Percentiles rank a stretch among this genome's conserved stretches.
Evolutionary conservation across 2,329 filamentous ascomycete species (phyloP).

Genomic region (Colletotrichum kahawae): DNA sequence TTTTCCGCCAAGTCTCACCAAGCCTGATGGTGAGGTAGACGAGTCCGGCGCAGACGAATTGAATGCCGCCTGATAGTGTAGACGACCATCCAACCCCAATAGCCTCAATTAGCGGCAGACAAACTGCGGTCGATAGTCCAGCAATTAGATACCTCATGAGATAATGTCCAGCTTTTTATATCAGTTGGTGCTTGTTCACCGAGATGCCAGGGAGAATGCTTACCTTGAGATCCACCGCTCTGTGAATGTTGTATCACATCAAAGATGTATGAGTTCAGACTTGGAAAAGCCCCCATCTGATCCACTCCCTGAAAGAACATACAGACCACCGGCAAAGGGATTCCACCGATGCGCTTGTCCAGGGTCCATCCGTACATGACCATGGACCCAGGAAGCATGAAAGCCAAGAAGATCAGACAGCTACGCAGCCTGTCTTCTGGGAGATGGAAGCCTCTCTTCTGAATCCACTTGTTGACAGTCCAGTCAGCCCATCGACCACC

Average conservation of each 20-base stretch:
- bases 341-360: constrained; percentile 54
- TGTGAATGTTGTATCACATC: constrained; percentile 71
- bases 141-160: constrained; percentile 78
- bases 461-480: constrained; percentile 68
- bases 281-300: constrained; percentile 78
- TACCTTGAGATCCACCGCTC: background rate
- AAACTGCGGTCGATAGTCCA: constrained; percentile 71
- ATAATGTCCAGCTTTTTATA: constrained; percentile 79
- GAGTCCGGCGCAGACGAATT: background rate
- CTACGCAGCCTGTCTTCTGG: constrained; percentile 72
- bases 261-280: constrained; percentile 80
- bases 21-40: background rate
- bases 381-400: constrained; percentile 66
- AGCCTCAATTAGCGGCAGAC: constrained; percentile 71
- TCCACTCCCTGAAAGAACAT: constrained; percentile 79
- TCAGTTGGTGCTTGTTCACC: constrained; percentile 64
- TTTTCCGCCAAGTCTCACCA: background rate
- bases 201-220: background rate
- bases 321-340: constrained; percentile 69
- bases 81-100: constrained; percentile 85
- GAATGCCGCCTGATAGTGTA: constrained; percentile 56
- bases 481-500: constrained; percentile 76
- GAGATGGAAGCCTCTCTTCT: constrained; percentile 63
- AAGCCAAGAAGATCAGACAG: constrained; percentile 60
- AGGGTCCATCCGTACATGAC: constrained; percentile 65